Conservation (phyloP, 768 basidiomycete genomes). For the Boletus eberwhitei region DNA sequence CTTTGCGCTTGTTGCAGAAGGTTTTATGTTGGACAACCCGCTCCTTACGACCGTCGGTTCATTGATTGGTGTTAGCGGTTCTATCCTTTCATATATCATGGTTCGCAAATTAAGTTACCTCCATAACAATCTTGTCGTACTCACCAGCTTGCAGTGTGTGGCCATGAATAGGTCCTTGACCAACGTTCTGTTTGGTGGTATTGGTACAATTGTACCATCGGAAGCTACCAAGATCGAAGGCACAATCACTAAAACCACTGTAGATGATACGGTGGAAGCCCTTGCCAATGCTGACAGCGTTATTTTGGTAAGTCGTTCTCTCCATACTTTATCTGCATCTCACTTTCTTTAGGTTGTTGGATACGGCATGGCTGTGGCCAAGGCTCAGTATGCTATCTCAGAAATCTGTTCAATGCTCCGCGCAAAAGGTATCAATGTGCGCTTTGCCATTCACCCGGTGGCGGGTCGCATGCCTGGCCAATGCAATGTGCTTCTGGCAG, state of each 20-base stretch:
- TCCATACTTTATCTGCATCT: background rate
- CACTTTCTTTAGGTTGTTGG: slow-evolving; percentile 58
- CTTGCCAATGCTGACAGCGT: slow-evolving; percentile 79
- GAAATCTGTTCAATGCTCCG: slow-evolving; percentile 75
- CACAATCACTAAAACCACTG: slow-evolving; percentile 68
- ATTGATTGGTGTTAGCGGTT: slow-evolving; percentile 86
- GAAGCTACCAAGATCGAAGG: slow-evolving; percentile 81
- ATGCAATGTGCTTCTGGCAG: slow-evolving; percentile 88
- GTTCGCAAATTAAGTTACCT: slow-evolving; percentile 38
- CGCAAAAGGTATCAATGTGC: slow-evolving; percentile 72
- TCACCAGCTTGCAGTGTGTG: slow-evolving; percentile 56
- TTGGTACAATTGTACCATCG: slow-evolving; percentile 50
- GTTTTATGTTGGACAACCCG: slow-evolving; percentile 88
- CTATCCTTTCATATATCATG: slow-evolving; percentile 92
- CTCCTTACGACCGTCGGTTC: slow-evolving; percentile 81
- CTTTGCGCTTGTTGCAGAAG: slow-evolving; percentile 88
- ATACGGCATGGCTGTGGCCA: slow-evolving; percentile 91
- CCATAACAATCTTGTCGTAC: background rate
- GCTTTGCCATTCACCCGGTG: slow-evolving; percentile 87
- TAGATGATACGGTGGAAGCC: slow-evolving; percentile 80
- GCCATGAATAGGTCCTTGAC: slow-evolving; percentile 88
- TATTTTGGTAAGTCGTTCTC: slow-evolving; percentile 52
- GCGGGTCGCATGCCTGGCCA: slow-evolving; percentile 93
- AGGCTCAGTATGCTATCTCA: slow-evolving; percentile 76
- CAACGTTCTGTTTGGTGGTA: slow-evolving; percentile 89